phyloP scores from a whole-genome alignment of 768 basidiomycete species.

The Boletus coccyginus region DNA sequence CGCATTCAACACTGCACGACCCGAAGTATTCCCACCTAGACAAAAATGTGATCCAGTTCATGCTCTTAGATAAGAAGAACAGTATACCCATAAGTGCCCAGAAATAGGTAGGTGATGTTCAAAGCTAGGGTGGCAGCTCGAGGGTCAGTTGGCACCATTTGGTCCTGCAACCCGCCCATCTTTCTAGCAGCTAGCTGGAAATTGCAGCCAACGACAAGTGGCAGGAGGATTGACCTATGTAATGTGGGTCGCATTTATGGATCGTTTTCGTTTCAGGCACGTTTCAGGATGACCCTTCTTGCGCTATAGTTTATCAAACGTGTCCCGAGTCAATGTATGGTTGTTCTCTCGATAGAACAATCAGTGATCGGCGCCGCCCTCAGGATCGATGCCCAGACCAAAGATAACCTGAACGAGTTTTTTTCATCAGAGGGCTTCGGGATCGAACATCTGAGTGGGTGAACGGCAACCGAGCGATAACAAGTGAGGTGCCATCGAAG shows the following conservation, averaged over 20 bases:
- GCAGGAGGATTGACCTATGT: neutral
- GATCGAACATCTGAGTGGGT: too few relatives aligned
- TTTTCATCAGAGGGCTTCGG: too few relatives aligned
- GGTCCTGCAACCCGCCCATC: conserved; percentile 3
- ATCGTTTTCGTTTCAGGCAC: conserved; percentile 1
- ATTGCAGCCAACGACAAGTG: neutral
- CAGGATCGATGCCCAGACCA: too few relatives aligned
- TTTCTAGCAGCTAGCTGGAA: neutral
- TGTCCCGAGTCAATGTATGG: too few relatives aligned
- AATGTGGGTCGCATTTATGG: neutral
- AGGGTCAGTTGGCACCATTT: neutral
- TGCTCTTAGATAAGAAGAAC: neutral
- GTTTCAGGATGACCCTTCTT: neutral
- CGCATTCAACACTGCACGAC: conserved; percentile 17
- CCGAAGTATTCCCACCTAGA: conserved; percentile 24
- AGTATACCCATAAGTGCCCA: conserved; percentile 23
- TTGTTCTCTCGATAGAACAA: too few relatives aligned
- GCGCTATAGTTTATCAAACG: too few relatives aligned
- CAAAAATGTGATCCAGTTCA: neutral
- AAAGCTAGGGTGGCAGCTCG: neutral
- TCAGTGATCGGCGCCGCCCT: too few relatives aligned
- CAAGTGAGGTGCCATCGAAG: too few relatives aligned
- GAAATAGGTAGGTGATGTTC: conserved; percentile 8
- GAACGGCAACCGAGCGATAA: too few relatives aligned
- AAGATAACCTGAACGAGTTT: too few relatives aligned